Percentiles rank a stretch among this genome's conserved stretches.
These are phyloP conservation scores for Agrocybe praecox DNA, from an alignment of 768 basidiomycete species.

Conservation along the genomic window DNA sequence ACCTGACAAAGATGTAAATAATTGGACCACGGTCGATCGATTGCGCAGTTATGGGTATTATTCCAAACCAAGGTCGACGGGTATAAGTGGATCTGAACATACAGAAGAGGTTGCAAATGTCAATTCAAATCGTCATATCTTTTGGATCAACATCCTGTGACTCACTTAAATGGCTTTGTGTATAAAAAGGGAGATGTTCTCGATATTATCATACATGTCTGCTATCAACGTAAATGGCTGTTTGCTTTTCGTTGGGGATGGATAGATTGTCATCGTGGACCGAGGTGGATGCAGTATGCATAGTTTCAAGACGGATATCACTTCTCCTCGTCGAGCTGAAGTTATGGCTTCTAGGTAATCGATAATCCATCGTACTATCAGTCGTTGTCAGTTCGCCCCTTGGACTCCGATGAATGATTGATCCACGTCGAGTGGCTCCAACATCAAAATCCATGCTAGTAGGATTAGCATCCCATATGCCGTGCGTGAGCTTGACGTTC, in stretches of 20 bases:
- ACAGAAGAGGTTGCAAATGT: too few species aligned
- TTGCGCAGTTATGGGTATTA: too few species aligned
- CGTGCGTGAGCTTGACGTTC: constrained; percentile 9
- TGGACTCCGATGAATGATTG: neutral
- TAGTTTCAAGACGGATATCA: neutral
- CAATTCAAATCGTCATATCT: neutral
- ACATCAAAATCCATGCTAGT: constrained; percentile 5
- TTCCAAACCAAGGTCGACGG: too few species aligned
- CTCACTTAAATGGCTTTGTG: neutral
- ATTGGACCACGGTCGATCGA: too few species aligned
- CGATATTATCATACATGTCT: neutral
- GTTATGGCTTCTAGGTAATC: neutral
- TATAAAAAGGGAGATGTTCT: neutral
- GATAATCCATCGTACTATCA: neutral
- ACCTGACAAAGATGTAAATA: too few species aligned
- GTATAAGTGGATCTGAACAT: too few species aligned
- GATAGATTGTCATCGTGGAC: neutral
- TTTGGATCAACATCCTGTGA: neutral
- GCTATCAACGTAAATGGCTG: constrained; percentile 2
- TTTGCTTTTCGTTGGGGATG: neutral
- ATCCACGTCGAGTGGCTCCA: neutral
- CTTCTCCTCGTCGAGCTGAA: neutral
- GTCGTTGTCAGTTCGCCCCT: neutral
- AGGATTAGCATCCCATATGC: constrained; percentile 1
- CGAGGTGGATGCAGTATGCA: neutral